Evolutionary conservation across 139 green algal genomes (phyloP), one percentile per base, ranked within the genome.

Genomic region (Zygnema circumcarinatum): DNA sequence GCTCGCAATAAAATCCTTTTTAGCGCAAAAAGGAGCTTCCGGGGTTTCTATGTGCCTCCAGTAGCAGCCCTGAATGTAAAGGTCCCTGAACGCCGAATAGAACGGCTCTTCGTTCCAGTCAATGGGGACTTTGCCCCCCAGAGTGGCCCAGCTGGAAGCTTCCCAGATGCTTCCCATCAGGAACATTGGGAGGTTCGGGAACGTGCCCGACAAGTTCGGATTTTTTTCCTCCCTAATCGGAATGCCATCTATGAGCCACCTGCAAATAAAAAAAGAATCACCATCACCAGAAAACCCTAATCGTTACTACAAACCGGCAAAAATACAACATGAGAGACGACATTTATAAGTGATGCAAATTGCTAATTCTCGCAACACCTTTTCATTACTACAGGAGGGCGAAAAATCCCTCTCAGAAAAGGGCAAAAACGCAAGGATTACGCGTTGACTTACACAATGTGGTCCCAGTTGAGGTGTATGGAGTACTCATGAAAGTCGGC

Each of bases 371-470:
- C n/a, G n/a, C n/a, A n/a, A n/a, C n/a, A n/a, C n/a, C n/a, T n/a
- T n/a, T n/a, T n/a, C n/a, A n/a, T n/a, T n/a, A n/a, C n/a, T n/a
- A n/a, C n/a, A n/a, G n/a, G n/a, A n/a, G n/a, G n/a, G n/a, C n/a
- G n/a, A n/a, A n/a, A n/a, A n/a, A n/a, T n/a, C n/a, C n/a, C n/a
- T n/a, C n/a, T n/a, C n/a, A n/a, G n/a, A n/a, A n/a, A n/a, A n/a
- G n/a, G n/a, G n/a, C n/a, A n/a, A n/a, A n/a, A n/a, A n/a, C n/a
- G n/a, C n/a, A n/a, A n/a, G n/a, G n/a, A n/a, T n/a, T n/a, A n/a
- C n/a, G n/a, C n/a, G n/a, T n/a, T n/a, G n/a, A 39, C 75, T 83
- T 83, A 83, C 75, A 83, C 75, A 40, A 86, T 83, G 1, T 81
- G 25, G 3, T 86, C 53, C 32, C 36, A 38, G 0, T 41, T 81